These are phyloP conservation scores for Paramecium sonneborni DNA, from an alignment of 73 alveolate species.

Conservation along the genomic window DNA sequence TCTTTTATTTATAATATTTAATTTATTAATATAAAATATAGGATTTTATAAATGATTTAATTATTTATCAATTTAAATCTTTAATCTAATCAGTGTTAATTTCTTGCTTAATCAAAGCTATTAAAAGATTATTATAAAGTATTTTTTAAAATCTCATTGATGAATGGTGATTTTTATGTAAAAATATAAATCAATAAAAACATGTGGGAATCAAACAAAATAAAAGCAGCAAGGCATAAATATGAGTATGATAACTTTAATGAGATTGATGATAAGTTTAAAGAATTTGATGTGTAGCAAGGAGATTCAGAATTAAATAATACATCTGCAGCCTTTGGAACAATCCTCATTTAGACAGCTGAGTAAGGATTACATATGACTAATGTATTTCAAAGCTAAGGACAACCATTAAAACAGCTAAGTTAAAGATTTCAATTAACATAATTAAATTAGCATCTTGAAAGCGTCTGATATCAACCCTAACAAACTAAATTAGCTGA, in stretches of 20 bases:
- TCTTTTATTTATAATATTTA: too few species aligned
- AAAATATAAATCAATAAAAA: constrained; percentile 30
- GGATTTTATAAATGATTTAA: too few species aligned
- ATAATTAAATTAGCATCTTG: not conserved
- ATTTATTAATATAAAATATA: too few species aligned
- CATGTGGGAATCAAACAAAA: constrained; percentile 20
- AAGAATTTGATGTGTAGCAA: not conserved
- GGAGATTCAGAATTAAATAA: not conserved
- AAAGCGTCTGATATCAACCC: constrained; percentile 62
- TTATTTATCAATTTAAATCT: too few species aligned
- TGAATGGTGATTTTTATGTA: not conserved
- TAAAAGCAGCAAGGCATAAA: not conserved
- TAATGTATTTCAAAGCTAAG: not conserved
- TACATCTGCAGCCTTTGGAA: not conserved
- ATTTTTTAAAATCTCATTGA: not conserved
- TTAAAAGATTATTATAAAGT: too few species aligned
- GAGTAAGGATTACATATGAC: not conserved
- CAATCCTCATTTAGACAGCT: constrained; percentile 25
- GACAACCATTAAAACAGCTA: not conserved
- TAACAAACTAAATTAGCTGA: not conserved
- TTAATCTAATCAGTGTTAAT: too few species aligned
- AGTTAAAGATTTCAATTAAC: not conserved
- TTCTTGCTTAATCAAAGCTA: too few species aligned
- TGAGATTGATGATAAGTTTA: constrained; percentile 33
- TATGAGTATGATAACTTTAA: not conserved